These are phyloP conservation scores for Populus hybrid DNA, from an alignment of 441 rosid species.

Conservation along the genomic window DNA sequence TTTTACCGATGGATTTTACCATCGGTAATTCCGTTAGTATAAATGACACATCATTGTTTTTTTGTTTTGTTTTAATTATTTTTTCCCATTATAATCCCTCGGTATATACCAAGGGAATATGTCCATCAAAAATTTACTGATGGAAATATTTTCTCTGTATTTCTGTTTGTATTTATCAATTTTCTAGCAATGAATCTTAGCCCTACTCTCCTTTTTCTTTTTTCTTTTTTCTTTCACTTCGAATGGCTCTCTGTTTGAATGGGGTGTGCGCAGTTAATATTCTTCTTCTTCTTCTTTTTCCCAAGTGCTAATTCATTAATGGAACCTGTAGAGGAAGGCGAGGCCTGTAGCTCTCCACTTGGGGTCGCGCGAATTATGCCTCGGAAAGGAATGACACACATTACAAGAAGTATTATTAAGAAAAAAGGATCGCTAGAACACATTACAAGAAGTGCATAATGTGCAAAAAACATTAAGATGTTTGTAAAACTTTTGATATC, in stretches of 20 bases:
- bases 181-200: background rate
- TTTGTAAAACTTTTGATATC: constrained; percentile 4
- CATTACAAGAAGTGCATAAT: constrained; percentile 5
- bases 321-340: constrained; percentile 4
- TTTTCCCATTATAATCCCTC: too few species aligned
- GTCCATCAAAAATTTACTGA: too few species aligned
- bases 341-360: background rate
- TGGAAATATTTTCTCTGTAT: rapidly evolving
- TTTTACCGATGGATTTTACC: too few species aligned
- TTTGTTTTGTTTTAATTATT: too few species aligned
- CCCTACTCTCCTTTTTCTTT: background rate
- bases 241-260: background rate
- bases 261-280: background rate
- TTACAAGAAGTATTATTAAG: background rate
- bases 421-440: background rate
- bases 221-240: background rate
- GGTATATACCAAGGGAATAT: too few species aligned
- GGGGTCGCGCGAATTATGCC: constrained; percentile 17
- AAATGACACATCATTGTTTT: too few species aligned
- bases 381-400: constrained; percentile 1
- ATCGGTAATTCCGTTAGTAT: too few species aligned
- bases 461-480: constrained; percentile 20
- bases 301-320: constrained; percentile 7
- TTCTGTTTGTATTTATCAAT: too few species aligned
- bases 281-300: background rate